Conservation (phyloP, 2,329 filamentous ascomycete genomes). For the Hirsutella thompsonii region DNA sequence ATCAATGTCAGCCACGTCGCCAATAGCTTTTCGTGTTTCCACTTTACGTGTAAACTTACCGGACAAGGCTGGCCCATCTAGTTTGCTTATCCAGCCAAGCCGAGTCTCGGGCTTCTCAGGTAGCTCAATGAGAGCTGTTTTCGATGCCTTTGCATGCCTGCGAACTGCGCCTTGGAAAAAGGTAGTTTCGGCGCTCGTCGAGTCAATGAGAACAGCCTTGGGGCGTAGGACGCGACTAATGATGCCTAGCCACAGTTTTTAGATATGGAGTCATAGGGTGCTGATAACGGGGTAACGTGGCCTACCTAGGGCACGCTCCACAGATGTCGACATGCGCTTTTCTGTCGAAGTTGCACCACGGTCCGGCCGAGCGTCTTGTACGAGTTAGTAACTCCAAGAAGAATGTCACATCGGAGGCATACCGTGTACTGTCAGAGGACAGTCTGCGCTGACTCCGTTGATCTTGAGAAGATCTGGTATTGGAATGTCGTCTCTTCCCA, state of each 20-base stretch:
- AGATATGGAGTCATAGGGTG: not conserved
- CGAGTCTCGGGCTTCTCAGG: constrained; percentile 49
- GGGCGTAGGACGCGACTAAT: constrained; percentile 65
- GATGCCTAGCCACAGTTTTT: constrained; percentile 18
- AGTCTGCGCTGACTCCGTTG: constrained; percentile 65
- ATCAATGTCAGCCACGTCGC: constrained; percentile 4
- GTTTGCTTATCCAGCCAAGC: constrained; percentile 63
- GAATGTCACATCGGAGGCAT: constrained; percentile 5
- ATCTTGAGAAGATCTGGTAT: constrained; percentile 58
- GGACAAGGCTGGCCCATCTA: constrained; percentile 60
- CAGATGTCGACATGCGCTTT: constrained; percentile 51
- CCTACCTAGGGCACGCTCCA: constrained; percentile 51
- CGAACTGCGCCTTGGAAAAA: constrained; percentile 53
- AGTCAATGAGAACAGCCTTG: constrained; percentile 63
- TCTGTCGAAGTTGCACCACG: constrained; percentile 57
- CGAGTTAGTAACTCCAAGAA: not conserved
- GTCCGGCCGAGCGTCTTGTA: constrained; percentile 63
- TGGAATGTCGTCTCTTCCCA: constrained; percentile 59
- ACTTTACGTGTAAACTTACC: constrained; percentile 30
- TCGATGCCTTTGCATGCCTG: constrained; percentile 35
- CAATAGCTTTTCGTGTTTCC: constrained; percentile 3
- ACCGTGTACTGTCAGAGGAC: constrained; percentile 51
- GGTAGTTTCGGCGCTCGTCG: constrained; percentile 49
- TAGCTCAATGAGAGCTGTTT: constrained; percentile 60
- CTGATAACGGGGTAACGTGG: constrained; percentile 2